A percentile compares a stretch with the other conserved stretches of the same genome.
Conservation (phyloP, 1,284 basidiomycete genomes). For the Trichosporon inkin region DNA sequence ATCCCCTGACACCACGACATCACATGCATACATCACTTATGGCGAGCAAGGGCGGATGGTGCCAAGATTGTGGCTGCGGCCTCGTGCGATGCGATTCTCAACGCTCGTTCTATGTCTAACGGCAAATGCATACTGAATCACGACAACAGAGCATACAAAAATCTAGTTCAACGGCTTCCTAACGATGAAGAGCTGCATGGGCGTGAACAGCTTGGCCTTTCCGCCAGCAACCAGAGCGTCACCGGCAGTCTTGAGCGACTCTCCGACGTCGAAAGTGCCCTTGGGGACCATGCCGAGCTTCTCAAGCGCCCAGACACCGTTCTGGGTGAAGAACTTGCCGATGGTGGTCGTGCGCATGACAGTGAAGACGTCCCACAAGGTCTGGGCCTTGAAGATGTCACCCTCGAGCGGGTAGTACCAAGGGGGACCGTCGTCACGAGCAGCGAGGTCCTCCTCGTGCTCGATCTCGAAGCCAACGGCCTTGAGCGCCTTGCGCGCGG, state of each 20-base stretch:
- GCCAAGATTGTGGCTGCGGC: no score
- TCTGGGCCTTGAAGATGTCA: constrained; percentile 87
- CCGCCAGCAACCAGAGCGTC: constrained; percentile 79
- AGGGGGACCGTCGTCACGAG: constrained; percentile 65
- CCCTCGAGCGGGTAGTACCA: constrained; percentile 99
- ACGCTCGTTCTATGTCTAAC: no score
- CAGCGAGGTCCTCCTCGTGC: constrained; percentile 92
- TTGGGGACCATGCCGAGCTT: constrained; percentile 76
- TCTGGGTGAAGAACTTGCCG: constrained; percentile 82
- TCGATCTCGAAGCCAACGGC: constrained; percentile 84
- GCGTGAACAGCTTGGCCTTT: constrained; percentile 67
- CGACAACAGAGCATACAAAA: not conserved
- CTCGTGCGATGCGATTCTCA: no score
- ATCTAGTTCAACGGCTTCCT: constrained; percentile 30
- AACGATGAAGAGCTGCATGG: constrained; percentile 44
- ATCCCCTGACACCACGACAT: not conserved
- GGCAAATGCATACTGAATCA: constrained; percentile 7
- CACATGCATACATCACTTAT: constrained; percentile 10
- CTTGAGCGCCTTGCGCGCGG: constrained; percentile 72
- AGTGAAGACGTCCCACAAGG: constrained; percentile 81
- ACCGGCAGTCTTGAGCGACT: constrained; percentile 78
- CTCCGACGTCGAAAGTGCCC: constrained; percentile 88
- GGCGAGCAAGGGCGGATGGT: not conserved
- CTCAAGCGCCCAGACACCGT: constrained; percentile 73
- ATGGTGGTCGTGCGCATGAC: constrained; percentile 86